Percentiles rank a stretch among this genome's conserved stretches.
Evolutionary conservation across 2,329 filamentous ascomycete species (phyloP).

Genomic region (Stagonosporopsis rhizophila): DNA sequence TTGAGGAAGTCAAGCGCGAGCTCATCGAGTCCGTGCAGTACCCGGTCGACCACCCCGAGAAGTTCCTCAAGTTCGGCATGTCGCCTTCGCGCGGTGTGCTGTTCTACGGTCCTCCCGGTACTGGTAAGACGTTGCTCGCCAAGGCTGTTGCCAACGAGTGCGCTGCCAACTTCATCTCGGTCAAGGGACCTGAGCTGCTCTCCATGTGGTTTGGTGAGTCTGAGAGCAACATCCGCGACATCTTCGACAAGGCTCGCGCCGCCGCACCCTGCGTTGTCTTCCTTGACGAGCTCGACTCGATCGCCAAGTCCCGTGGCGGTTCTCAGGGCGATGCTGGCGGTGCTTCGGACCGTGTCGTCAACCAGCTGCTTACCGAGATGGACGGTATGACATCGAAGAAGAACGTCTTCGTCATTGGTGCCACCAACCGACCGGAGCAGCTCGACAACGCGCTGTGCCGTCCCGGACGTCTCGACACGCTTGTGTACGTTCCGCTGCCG

Average conservation of each 20-base stretch:
- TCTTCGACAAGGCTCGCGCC: constrained; percentile 99
- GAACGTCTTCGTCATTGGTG: constrained; percentile 99
- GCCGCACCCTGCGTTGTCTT: constrained; percentile 98
- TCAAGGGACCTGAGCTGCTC: constrained; percentile 97
- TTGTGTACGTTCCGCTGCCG: constrained; percentile 97
- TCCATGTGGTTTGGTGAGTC: constrained; percentile 99
- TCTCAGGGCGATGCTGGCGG: constrained; percentile 95
- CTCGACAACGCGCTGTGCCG: constrained; percentile 97
- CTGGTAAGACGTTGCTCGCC: constrained; percentile 99
- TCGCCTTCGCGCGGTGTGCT: constrained; percentile 97
- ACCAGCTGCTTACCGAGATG: constrained; percentile 99
- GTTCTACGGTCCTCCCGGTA: constrained; percentile 99
- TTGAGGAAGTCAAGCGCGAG: constrained; percentile 98
- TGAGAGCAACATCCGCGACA: constrained; percentile 99
- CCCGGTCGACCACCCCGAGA: constrained; percentile 98
- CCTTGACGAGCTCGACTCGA: constrained; percentile 97
- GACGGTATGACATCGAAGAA: constrained; percentile 99
- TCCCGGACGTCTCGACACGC: constrained; percentile 96
- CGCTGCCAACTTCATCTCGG: constrained; percentile 98
- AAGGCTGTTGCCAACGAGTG: constrained; percentile 99
- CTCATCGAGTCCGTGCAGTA: constrained; percentile 99
- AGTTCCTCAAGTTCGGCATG: constrained; percentile 99
- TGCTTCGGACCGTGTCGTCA: constrained; percentile 98
- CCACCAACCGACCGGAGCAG: constrained; percentile 98
- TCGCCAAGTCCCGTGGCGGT: constrained; percentile 98